Conservation (phyloP, 179 eudicot genomes). For the Beta macrorhiza region DNA sequence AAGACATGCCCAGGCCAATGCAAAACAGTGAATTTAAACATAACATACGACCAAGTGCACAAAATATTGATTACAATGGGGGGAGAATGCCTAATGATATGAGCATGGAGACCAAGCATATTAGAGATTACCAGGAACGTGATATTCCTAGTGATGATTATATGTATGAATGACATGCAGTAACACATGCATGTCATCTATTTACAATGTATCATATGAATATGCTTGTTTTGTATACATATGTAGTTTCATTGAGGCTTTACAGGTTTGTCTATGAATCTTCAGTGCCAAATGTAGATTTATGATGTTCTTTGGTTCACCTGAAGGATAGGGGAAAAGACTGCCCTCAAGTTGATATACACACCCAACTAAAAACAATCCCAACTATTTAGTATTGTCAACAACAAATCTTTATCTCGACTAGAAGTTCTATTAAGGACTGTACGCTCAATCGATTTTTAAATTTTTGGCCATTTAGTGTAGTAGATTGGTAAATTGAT, state of each 20-base stretch:
- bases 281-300: background rate
- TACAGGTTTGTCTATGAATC: background rate
- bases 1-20: conserved; percentile 1
- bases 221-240: conserved; percentile 6
- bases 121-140: conserved; percentile 21
- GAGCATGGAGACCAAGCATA: background rate
- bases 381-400: too few species aligned
- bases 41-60: background rate
- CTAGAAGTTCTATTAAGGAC: too few species aligned
- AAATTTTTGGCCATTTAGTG: too few species aligned
- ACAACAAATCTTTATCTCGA: too few species aligned
- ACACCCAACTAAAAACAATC: too few species aligned
- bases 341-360: background rate
- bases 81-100: background rate
- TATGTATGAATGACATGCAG: background rate
- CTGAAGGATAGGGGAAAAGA: background rate
- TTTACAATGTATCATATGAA: background rate
- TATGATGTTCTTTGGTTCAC: background rate
- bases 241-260: background rate
- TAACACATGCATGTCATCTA: background rate
- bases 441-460: too few species aligned
- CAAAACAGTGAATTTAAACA: conserved; percentile 6
- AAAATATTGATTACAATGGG: background rate
- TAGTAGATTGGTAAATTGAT: too few species aligned
- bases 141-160: conserved; percentile 13